phyloP scores from a whole-genome alignment of 495 filamentous ascomycete species.

The Hamigera avellanea region DNA sequence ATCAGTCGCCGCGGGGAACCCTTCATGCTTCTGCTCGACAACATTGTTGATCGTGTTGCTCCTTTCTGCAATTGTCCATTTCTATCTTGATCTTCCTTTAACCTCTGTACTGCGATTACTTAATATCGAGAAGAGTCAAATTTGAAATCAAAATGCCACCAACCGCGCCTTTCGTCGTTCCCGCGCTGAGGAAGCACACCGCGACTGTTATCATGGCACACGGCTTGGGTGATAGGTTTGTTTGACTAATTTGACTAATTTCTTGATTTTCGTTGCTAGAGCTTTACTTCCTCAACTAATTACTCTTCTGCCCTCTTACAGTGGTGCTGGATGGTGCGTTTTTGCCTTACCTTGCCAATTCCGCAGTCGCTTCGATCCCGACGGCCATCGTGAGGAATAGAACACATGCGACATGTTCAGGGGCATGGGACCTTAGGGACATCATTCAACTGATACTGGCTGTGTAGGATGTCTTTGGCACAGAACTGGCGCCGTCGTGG shows the following conservation, averaged over 20 bases:
- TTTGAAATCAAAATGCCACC: slow-evolving; percentile 32
- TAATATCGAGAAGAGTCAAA: no score
- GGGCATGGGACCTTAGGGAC: no score
- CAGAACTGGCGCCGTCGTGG: slow-evolving; percentile 80
- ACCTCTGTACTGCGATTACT: no score
- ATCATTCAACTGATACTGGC: no score
- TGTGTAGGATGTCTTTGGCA: slow-evolving; percentile 54
- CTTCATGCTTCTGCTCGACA: not conserved
- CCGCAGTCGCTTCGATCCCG: not conserved
- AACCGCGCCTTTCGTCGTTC: slow-evolving; percentile 58
- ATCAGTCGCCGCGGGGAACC: no score
- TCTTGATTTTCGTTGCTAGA: not conserved
- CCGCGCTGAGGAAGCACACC: slow-evolving; percentile 81
- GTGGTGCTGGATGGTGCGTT: slow-evolving; percentile 58
- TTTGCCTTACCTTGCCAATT: not conserved
- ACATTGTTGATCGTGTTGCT: no score
- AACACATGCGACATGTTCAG: no score
- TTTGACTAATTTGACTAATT: slow-evolving; percentile 1
- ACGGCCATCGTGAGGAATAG: slow-evolving; percentile 1
- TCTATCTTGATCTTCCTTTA: no score
- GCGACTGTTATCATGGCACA: slow-evolving; percentile 92
- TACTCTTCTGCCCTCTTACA: slow-evolving; percentile 9
- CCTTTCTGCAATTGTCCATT: no score
- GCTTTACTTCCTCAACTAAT: slow-evolving; percentile 7
- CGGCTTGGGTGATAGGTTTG: slow-evolving; percentile 71